Base-by-base conservation (phyloP, 108 stramenopile genomes). In the Discostella pseudostelligera region DNA sequence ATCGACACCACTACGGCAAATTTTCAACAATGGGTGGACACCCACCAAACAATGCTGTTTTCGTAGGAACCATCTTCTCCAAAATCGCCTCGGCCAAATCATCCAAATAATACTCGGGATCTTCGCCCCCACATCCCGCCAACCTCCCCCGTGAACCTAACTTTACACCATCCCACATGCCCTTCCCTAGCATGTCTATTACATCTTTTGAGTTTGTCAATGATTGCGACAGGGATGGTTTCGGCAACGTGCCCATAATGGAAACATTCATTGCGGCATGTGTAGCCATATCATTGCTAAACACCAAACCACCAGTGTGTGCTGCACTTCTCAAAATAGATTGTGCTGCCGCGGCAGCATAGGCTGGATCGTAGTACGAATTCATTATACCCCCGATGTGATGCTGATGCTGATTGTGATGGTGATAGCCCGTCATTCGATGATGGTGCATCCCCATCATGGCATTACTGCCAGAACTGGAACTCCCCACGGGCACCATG, bases 11-110 rank as follows among this genome's bases (percentile, higher is more conserved):
- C 56, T 74, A 86, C 50, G 83, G 69, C 44, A 90, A 59, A 60
- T 82, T 87, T 59, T 90, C 89, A 46, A 90, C 86, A 62, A 90
- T 90, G 8, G 86, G 82, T 12, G 68, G 54, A n/a, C 70, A 83
- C 8, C 85, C 80, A 8, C 75, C 81, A 79, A 91, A 88, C 40
- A 87, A 57, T 13, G 76, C 76, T 59, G 82, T 83, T 67, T 86
- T 88, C 25, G 81, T 78, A 9, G 86, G 86, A 5, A 88, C 70
- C 40, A 78, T 73, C 11, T 61, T 67, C 13, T 85, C 87, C 59
- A 88, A 67, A 22, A 87, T 77, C 5, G 85, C 71, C 57, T 88
- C 90, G 20, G 90, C 90, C 35, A 85, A 56, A 65, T 83, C 81
- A 65, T 91, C 90, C 75, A 91, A 77, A 56, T 79, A 84, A 48